Evolutionary conservation across 2,329 filamentous ascomycete genomes (phyloP).

Genomic region (Hypoxylon sp.): DNA sequence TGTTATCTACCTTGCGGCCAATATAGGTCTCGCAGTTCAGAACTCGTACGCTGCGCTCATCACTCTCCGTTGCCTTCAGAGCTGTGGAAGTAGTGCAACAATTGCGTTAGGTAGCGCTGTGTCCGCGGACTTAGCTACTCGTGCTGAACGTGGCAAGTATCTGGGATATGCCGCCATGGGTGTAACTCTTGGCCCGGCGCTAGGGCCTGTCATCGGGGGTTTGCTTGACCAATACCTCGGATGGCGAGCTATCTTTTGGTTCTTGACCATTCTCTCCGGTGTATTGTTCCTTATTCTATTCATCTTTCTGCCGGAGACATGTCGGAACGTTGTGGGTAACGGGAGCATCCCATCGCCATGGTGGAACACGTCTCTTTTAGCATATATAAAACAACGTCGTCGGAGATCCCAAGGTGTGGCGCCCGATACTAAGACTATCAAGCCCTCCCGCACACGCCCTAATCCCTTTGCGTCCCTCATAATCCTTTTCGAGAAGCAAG

Average conservation of each 20-base stretch:
- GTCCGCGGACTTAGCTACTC: constrained; percentile 41
- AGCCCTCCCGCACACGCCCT: constrained; percentile 31
- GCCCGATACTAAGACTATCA: constrained; percentile 17
- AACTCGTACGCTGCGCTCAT: constrained; percentile 29
- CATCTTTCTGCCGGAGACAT: constrained; percentile 42
- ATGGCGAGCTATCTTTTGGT: constrained; percentile 43
- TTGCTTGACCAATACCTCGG: constrained; percentile 28
- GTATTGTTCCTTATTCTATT: constrained; percentile 21
- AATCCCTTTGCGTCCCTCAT: constrained; percentile 48
- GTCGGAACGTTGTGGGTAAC: constrained; percentile 43
- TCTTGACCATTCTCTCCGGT: constrained; percentile 27
- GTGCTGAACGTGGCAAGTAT: constrained; percentile 41
- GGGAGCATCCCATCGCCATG: constrained; percentile 23
- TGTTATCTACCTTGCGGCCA: constrained; percentile 54
- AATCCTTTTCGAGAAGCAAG: constrained; percentile 47
- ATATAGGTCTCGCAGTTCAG: constrained; percentile 42
- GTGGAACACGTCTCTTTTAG: constrained; percentile 25
- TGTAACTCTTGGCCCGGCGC: constrained; percentile 27
- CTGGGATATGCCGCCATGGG: constrained; percentile 29
- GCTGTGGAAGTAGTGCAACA: constrained; percentile 32
- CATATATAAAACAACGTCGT: constrained; percentile 9
- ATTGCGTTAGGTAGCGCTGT: constrained; percentile 35
- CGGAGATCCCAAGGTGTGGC: constrained; percentile 1
- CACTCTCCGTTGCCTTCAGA: constrained; percentile 37
- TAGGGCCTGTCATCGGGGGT: constrained; percentile 39